A percentile compares a stretch with the other conserved stretches of the same genome.
phyloP scores from a whole-genome alignment of 148 eudicot genomes.

The Fallopia convolvulus region DNA sequence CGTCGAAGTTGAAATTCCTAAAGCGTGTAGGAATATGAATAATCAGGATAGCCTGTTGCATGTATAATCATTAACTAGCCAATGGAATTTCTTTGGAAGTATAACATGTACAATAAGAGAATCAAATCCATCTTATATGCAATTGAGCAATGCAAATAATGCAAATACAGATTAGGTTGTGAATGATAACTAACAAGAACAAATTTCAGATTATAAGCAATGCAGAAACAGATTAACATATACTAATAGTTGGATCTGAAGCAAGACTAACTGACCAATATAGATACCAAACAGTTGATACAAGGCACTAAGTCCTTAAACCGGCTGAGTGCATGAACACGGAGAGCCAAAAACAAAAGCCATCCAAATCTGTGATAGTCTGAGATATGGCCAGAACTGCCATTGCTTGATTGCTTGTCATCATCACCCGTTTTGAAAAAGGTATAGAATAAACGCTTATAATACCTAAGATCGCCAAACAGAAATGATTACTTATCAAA shows the following conservation, averaged over 20 bases:
- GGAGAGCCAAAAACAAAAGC: conserved; percentile 86
- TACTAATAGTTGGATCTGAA: not conserved
- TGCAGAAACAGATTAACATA: no score
- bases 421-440: conserved; percentile 52
- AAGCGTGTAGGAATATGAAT: conserved; percentile 64
- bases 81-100: not conserved
- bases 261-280: conserved; percentile 53
- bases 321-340: conserved; percentile 78
- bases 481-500: not conserved
- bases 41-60: conserved; percentile 76
- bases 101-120: not conserved
- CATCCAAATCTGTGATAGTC: conserved; percentile 84
- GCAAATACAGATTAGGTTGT: no score
- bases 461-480: not conserved
- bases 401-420: conserved; percentile 27
- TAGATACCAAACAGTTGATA: conserved; percentile 78
- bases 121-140: no score
- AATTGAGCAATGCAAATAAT: no score
- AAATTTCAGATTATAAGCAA: not conserved
- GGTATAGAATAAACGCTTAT: conserved; percentile 48
- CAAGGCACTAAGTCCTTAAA: conserved; percentile 82
- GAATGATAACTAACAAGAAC: no score
- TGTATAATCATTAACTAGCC: conserved; percentile 13
- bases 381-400: conserved; percentile 26
- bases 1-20: conserved; percentile 44